Evolutionary conservation across 2,329 filamentous ascomycete species (phyloP).

Genomic region (Diaporthe sp.): DNA sequence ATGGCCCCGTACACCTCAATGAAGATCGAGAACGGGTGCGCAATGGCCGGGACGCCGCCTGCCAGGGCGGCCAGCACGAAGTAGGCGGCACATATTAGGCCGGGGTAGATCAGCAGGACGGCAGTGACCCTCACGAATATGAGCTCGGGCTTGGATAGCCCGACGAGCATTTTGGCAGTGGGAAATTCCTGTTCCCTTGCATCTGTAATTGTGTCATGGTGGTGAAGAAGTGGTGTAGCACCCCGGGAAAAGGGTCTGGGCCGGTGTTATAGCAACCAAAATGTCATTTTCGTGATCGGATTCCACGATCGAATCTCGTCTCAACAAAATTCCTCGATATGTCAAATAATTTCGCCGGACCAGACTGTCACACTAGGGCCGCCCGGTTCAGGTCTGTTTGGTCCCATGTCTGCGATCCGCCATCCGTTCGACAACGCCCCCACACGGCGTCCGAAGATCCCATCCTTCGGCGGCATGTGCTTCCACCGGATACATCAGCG

Average conservation of each 20-base stretch:
- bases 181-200: neutral
- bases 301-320: neutral
- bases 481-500: neutral
- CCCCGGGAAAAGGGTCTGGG: neutral
- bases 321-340: conserved; percentile 27
- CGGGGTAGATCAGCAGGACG: neutral
- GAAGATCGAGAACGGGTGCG: conserved; percentile 45
- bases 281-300: conserved; percentile 5
- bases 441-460: conserved; percentile 5
- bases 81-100: conserved; percentile 13
- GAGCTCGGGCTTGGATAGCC: conserved; percentile 23
- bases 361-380: neutral
- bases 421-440: neutral
- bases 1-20: conserved; percentile 44
- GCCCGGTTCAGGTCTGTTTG: conserved; percentile 8
- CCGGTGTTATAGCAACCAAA: neutral
- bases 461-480: conserved; percentile 3
- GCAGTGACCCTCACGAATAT: neutral
- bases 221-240: too few species aligned
- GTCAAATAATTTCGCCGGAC: neutral
- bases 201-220: neutral
- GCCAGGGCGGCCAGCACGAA: conserved; percentile 25
- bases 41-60: conserved; percentile 44
- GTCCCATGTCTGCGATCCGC: conserved; percentile 14
- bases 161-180: conserved; percentile 25